Conservation (phyloP, 1,284 basidiomycete species). For the Thecaphora thlaspeos region DNA sequence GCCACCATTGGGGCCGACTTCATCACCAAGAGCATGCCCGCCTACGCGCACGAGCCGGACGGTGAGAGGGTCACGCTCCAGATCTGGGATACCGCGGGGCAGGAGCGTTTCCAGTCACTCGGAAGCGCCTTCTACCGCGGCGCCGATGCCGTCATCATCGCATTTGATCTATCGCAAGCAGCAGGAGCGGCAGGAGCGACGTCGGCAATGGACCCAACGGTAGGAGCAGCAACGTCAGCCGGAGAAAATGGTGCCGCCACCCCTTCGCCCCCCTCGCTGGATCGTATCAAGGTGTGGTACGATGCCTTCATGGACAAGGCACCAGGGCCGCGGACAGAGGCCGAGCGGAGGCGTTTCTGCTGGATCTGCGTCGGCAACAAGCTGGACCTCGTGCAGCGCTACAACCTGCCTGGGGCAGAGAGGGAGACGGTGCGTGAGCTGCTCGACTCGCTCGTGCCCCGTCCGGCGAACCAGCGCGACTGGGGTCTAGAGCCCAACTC, state of each 20-base stretch:
- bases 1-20: conserved; percentile 53
- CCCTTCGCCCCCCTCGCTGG: conserved; percentile 1
- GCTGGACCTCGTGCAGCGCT: conserved; percentile 18
- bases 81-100: conserved; percentile 49
- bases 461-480: conserved; percentile 12
- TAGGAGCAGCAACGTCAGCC: too few relatives aligned
- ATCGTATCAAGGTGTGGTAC: conserved; percentile 28
- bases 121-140: conserved; percentile 51
- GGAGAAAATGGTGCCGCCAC: too few relatives aligned
- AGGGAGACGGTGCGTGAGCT: conserved; percentile 8
- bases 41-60: conserved; percentile 11
- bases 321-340: conserved; percentile 23
- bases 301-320: conserved; percentile 40
- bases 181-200: too few relatives aligned
- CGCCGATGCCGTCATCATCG: conserved; percentile 47
- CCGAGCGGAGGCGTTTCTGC: conserved; percentile 31
- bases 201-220: too few relatives aligned
- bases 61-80: conserved; percentile 29
- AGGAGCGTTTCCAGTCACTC: conserved; percentile 52
- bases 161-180: conserved; percentile 26
- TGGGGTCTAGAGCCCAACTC: too few relatives aligned
- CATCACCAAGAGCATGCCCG: conserved; percentile 33
- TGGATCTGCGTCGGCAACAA: conserved; percentile 50
- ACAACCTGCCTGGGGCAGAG: neutral
- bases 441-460: conserved; percentile 15